phyloP scores from a whole-genome alignment of 2,329 filamentous ascomycete species.

The Cladophialophora carrionii region DNA sequence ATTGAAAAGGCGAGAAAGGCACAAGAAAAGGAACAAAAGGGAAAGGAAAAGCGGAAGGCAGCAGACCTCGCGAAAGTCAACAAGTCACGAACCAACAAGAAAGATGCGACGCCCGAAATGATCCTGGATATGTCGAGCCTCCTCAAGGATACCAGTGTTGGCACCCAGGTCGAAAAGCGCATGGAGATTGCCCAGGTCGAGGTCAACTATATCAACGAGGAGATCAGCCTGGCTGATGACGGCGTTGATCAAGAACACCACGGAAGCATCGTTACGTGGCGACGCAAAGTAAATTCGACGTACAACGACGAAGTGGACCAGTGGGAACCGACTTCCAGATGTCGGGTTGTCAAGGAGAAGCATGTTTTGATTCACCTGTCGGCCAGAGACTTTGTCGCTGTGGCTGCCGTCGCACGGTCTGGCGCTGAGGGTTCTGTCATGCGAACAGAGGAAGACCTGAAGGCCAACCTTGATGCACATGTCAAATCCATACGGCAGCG shows the following conservation, averaged over 20 bases:
- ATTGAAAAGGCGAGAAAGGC: conserved; percentile 57
- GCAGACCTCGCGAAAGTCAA: conserved; percentile 73
- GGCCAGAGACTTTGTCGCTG: conserved; percentile 67
- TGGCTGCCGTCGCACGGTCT: conserved; percentile 46
- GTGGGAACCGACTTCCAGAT: conserved; percentile 64
- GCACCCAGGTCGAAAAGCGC: conserved; percentile 49
- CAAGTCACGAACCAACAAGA: conserved; percentile 72
- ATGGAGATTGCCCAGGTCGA: conserved; percentile 51
- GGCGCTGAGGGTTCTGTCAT: conserved; percentile 41
- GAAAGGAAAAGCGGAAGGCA: conserved; percentile 64
- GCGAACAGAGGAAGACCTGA: conserved; percentile 43
- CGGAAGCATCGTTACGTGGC: conserved; percentile 65
- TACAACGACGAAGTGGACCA: conserved; percentile 65
- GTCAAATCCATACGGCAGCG: conserved; percentile 58
- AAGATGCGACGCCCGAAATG: conserved; percentile 74
- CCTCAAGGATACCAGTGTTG: conserved; percentile 54
- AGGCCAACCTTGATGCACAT: conserved; percentile 61
- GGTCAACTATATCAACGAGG: conserved; percentile 42
- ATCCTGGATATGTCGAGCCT: conserved; percentile 69
- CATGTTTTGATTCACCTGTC: conserved; percentile 66
- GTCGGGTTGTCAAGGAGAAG: conserved; percentile 57
- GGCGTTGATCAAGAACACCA: conserved; percentile 43
- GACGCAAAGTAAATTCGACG: conserved; percentile 65
- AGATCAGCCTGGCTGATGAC: conserved; percentile 40
- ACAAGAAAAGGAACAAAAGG: conserved; percentile 58